These are phyloP conservation scores for Nepenthes mirabilis DNA, from an alignment of 148 eudicot genomes.

Conservation along the genomic window DNA sequence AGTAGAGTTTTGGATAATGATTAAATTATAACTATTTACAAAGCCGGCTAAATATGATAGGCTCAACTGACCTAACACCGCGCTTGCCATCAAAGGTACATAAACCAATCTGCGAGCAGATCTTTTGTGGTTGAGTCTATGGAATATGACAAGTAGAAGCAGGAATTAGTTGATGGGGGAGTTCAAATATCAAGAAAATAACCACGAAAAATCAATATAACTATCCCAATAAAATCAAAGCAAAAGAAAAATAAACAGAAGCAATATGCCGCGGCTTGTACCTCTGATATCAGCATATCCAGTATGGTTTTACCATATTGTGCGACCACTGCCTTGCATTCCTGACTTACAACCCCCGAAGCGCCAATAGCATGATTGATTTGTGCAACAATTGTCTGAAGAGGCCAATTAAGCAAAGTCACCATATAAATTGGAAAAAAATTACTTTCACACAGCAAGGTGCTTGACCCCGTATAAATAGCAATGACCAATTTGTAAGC, in stretches of 20 bases:
- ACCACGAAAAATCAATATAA: slow-evolving; percentile 4
- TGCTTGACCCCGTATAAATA: not conserved
- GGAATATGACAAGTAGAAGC: not conserved
- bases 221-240: not conserved
- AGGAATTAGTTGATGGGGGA: no score
- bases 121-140: slow-evolving; percentile 50
- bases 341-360: slow-evolving; percentile 69
- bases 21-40: no score
- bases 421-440: not conserved
- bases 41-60: not conserved
- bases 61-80: slow-evolving; percentile 44
- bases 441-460: no score
- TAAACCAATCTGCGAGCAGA: slow-evolving; percentile 68
- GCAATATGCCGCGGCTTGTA: slow-evolving; percentile 7
- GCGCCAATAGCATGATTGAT: slow-evolving; percentile 96
- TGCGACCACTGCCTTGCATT: slow-evolving; percentile 72
- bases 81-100: slow-evolving; percentile 50
- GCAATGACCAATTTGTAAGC: no score
- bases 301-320: slow-evolving; percentile 62
- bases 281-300: slow-evolving; percentile 53
- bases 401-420: not conserved
- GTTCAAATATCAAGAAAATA: not conserved
- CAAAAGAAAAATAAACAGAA: not conserved
- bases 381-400: slow-evolving; percentile 64
- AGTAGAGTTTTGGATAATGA: no score